phyloP scores from a whole-genome alignment of 305 asterid species.

The Andrographis paniculata region DNA sequence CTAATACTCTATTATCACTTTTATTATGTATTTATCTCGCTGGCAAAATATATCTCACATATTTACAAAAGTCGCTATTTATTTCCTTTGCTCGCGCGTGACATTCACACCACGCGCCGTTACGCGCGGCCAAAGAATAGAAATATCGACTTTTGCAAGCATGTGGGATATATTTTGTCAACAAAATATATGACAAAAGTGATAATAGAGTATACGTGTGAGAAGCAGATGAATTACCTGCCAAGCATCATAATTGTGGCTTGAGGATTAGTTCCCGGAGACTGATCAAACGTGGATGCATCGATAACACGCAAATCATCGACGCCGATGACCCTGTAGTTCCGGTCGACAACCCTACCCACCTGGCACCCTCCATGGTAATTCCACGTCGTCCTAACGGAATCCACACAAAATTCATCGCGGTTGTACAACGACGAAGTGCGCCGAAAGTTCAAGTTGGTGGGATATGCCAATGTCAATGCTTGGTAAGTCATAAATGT shows the following conservation, averaged over 20 bases:
- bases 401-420: conserved; percentile 1
- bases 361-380: conserved; percentile 29
- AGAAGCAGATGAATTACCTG: not conserved
- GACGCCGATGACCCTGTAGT: conserved; percentile 20
- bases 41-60: too few relatives aligned
- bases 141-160: too few relatives aligned
- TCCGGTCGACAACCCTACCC: conserved; percentile 20
- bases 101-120: too few relatives aligned
- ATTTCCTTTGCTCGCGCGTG: too few relatives aligned
- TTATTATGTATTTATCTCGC: too few relatives aligned
- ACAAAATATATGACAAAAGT: too few relatives aligned
- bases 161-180: too few relatives aligned
- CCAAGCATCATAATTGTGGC: conserved; percentile 14
- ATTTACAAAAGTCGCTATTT: too few relatives aligned
- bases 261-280: conserved; percentile 19
- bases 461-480: not conserved
- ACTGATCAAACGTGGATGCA: conserved; percentile 16
- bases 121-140: too few relatives aligned
- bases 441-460: not conserved
- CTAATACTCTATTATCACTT: too few relatives aligned
- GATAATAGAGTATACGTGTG: too few relatives aligned
- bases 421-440: not conserved
- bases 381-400: conserved; percentile 24
- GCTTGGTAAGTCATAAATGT: not conserved
- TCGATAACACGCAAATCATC: conserved; percentile 20